phyloP scores from a whole-genome alignment of 2,329 filamentous ascomycete genomes.

The Aspergillus terreus region DNA sequence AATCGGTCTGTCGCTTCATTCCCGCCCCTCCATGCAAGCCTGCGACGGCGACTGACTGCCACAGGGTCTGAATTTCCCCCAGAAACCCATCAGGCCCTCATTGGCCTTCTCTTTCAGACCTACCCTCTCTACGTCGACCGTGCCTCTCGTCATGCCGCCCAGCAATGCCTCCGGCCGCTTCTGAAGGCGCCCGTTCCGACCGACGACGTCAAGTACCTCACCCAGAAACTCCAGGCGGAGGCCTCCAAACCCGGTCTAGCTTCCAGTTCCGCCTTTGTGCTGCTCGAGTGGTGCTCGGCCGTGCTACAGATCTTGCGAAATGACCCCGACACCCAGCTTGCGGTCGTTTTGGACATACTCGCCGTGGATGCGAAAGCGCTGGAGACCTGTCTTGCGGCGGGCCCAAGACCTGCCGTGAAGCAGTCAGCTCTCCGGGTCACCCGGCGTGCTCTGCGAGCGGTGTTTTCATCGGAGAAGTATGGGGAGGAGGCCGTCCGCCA shows the following conservation, averaged over 20 bases:
- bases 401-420: slow-evolving; percentile 61
- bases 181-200: slow-evolving; percentile 57
- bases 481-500: slow-evolving; percentile 60
- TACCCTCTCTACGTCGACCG: slow-evolving; percentile 85
- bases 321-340: slow-evolving; percentile 63
- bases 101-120: slow-evolving; percentile 78
- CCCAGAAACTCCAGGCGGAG: slow-evolving; percentile 67
- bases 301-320: slow-evolving; percentile 68
- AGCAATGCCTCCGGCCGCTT: slow-evolving; percentile 70
- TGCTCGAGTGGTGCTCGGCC: slow-evolving; percentile 85
- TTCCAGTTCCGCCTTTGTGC: slow-evolving; percentile 74
- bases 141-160: slow-evolving; percentile 75
- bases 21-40: slow-evolving; percentile 2
- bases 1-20: slow-evolving; percentile 27
- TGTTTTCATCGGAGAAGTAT: slow-evolving; percentile 59
- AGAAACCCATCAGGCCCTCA: slow-evolving; percentile 43
- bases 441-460: slow-evolving; percentile 71
- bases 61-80: slow-evolving; percentile 32
- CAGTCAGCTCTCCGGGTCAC: slow-evolving; percentile 74
- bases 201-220: slow-evolving; percentile 52
- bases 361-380: slow-evolving; percentile 67
- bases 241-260: slow-evolving; percentile 74
- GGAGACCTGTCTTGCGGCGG: slow-evolving; percentile 70
- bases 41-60: not conserved
- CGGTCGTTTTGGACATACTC: slow-evolving; percentile 57